These are phyloP conservation scores for Corchorus olitorius DNA, from an alignment of 345 rosid genomes.

Conservation along the genomic window DNA sequence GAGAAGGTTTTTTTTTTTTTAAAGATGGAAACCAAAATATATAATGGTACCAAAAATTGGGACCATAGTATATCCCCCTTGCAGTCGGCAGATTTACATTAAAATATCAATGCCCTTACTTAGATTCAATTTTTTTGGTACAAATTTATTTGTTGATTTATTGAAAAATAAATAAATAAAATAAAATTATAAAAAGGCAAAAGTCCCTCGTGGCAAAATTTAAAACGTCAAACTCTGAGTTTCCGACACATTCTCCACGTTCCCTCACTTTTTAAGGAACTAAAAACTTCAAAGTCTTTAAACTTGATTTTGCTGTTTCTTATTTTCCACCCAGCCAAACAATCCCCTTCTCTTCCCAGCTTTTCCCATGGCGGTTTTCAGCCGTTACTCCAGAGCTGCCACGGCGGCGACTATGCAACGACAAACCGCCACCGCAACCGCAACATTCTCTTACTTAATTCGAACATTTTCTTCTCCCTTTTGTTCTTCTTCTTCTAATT, in stretches of 20 bases:
- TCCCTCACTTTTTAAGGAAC: neutral
- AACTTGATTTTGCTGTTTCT: neutral
- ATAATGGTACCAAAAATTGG: no score
- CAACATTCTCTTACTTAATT: constrained; percentile 24
- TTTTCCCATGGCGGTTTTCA: constrained; percentile 38
- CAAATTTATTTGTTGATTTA: neutral
- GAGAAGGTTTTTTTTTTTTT: no score
- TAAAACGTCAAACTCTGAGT: neutral
- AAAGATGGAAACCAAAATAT: no score
- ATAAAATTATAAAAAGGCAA: neutral
- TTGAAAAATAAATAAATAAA: neutral
- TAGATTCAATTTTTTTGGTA: neutral
- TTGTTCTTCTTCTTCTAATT: constrained; percentile 28
- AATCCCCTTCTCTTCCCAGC: neutral
- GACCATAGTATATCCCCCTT: no score
- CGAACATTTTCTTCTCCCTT: constrained; percentile 32
- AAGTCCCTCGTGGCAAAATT: constrained; percentile 9
- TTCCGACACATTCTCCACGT: neutral
- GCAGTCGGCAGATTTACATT: neutral
- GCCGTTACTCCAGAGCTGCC: constrained; percentile 28
- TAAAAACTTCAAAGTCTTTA: neutral
- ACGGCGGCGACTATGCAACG: neutral
- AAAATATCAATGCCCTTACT: neutral
- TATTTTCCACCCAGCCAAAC: neutral
- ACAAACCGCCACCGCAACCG: constrained; percentile 12